Evolutionary conservation across 352 stramenopile species (phyloP).

Genomic region (Phytopythium aichiense): DNA sequence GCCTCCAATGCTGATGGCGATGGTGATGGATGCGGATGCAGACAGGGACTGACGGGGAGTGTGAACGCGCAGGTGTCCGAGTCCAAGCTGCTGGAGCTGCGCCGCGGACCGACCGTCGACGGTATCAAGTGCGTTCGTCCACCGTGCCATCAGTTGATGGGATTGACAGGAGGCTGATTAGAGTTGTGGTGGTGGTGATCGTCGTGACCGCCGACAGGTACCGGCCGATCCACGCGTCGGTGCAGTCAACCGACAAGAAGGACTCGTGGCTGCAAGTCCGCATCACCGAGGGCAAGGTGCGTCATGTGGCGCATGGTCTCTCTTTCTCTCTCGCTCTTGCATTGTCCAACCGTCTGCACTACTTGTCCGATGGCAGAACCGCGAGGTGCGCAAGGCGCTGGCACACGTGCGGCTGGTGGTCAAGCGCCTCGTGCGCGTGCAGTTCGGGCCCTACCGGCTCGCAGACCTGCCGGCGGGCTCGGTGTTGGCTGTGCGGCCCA

Average conservation of each 20-base stretch:
- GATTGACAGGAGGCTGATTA: not conserved
- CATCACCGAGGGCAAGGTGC: conserved; percentile 83
- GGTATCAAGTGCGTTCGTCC: conserved; percentile 54
- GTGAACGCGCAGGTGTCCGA: conserved; percentile 36
- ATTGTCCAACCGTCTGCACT: not conserved
- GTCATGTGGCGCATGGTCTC: not conserved
- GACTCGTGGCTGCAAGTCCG: conserved; percentile 88
- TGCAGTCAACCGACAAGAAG: conserved; percentile 82
- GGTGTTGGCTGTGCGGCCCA: conserved; percentile 72
- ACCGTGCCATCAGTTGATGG: not conserved
- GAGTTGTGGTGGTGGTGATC: not conserved
- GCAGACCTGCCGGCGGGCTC: conserved; percentile 68
- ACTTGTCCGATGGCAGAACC: conserved; percentile 55
- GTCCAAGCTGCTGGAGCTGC: conserved; percentile 79
- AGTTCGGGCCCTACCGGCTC: conserved; percentile 88
- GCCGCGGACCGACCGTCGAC: conserved; percentile 74
- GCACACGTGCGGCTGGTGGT: conserved; percentile 84
- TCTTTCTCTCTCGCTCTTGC: not conserved
- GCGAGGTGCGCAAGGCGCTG: conserved; percentile 87
- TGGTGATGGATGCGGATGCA: not conserved
- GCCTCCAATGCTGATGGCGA: not conserved
- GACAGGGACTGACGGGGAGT: not conserved
- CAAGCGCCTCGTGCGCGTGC: conserved; percentile 84
- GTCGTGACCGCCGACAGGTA: conserved; percentile 23
- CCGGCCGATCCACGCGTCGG: conserved; percentile 58